Evolutionary conservation across 2,329 filamentous ascomycete genomes (phyloP).

Genomic region (Cercospora sp.): DNA sequence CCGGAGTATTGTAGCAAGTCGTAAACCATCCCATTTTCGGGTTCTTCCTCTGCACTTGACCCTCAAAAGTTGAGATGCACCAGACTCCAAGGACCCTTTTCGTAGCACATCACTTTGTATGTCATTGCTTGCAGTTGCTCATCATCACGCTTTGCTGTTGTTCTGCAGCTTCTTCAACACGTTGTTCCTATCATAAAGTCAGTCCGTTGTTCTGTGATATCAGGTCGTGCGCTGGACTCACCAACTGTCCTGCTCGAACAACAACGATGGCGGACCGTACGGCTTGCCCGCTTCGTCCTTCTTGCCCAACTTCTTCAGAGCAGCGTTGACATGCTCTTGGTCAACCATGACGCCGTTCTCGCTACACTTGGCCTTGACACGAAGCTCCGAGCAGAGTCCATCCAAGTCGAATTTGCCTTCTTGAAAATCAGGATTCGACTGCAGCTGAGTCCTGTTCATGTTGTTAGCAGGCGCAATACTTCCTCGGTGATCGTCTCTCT

Average conservation of each 20-base stretch:
- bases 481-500: not conserved
- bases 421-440: slow-evolving; percentile 82
- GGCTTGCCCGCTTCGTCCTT: slow-evolving; percentile 28
- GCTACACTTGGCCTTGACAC: slow-evolving; percentile 94
- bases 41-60: not conserved
- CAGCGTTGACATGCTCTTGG: slow-evolving; percentile 78
- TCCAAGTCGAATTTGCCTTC: slow-evolving; percentile 93
- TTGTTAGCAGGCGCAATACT: not conserved
- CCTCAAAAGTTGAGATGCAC: not conserved
- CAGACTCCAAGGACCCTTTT: not conserved
- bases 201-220: not conserved
- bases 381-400: slow-evolving; percentile 84
- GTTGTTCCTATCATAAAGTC: slow-evolving; percentile 15
- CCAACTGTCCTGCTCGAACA: slow-evolving; percentile 26
- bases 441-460: slow-evolving; percentile 66
- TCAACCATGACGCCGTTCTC: slow-evolving; percentile 87
- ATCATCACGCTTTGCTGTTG: slow-evolving; percentile 10
- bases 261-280: slow-evolving; percentile 10
- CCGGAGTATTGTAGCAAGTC: slow-evolving; percentile 16
- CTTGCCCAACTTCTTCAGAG: slow-evolving; percentile 48
- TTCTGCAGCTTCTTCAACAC: slow-evolving; percentile 22
- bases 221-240: slow-evolving; percentile 3
- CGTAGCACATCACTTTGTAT: not conserved
- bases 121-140: not conserved
- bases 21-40: slow-evolving; percentile 4